Evolutionary conservation across 495 filamentous ascomycete genomes (phyloP), one percentile per base, ranked within the genome.

Genomic region (Lepraria neglecta): DNA sequence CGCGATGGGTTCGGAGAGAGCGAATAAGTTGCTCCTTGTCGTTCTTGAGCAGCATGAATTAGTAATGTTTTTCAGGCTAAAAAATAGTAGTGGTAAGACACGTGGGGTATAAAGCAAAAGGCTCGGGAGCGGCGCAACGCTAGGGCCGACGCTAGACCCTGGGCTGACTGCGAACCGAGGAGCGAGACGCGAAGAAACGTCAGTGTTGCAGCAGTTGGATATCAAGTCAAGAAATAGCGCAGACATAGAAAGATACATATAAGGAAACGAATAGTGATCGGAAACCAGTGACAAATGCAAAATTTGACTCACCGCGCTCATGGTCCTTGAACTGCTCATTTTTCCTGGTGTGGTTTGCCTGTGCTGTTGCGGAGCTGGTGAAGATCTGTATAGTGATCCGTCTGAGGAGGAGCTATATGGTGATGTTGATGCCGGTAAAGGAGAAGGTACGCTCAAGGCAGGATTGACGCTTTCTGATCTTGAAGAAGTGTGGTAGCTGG

Each of bases 1-100:
- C 74, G 10, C 82, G 80, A 61, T 85, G 85, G 9, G 84, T 82
- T 19, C 75, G 77, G 11, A 91, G 76, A 3, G 80, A 75, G 38
- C 73, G 68, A 38, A 82, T 70, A 60, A 83, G 70, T 59, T 78
- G 76, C 19, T 75, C 75, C 59, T 80, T 75, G 60, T 82, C 77
- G 31, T 73, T 68, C 78, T 81, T 62, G 54, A 67, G 50, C 15
- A 40, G 38, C 46, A 56, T 58, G 10, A 42, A 62, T 65, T 65
- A 65, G 57, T 61, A 60, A 64, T 47, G 58, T 40, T 21, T 28
- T 45, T 43, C 14, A 47, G 9, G n/a, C 35, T 42, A 33, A 51
- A 42, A 33, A 51, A 42, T 40, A 38, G 31, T 42, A 55, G 48
- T 35, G 43, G 59, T 42, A 9, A 38, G 48, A 33, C 27, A 45